Base-by-base conservation (phyloP, 2,329 filamentous ascomycete genomes). In the Cladobotryum mycophilum region DNA sequence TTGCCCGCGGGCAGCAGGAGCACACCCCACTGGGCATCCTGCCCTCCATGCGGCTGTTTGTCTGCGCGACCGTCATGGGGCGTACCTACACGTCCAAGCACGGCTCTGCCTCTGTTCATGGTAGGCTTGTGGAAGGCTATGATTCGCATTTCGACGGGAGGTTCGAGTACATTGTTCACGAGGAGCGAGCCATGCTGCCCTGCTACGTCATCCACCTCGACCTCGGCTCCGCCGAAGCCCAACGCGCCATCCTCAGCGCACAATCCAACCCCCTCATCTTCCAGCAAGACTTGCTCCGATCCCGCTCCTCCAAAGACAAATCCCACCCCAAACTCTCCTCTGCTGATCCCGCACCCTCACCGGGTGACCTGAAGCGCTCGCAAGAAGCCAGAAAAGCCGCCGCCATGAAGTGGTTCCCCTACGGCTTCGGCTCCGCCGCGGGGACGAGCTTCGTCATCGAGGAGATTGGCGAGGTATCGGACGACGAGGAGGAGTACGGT, bases 11-110 rank as follows among this genome's bases (percentile, higher is more conserved):
- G n/a, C 52, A 55, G n/a, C 60, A 56, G 33, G 60, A 62, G 44
- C 55, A 54, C 33, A 70, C 65, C 1, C 56, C 60, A 14, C 43
- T 61, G 0, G 57, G 60, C 13, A 55, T 67, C 20, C 63, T 69
- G 30, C 67, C 66, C 33, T 68, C 70, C 3, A 54, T 72, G 43
- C 69, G 73, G 43, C 58, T 76, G 3, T 57, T 76, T 17, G 69
- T 74, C 7, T 76, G 72, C 57, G 73, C 72, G 1, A 71, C 66
- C 3, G 51, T 76, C 40, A 76, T 76, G 71, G 73, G 72, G 2
- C 61, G 70, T 2, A 53, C 67, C 1, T 74, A 18, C 55, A 52
- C 4, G 54, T 60, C 5, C 57, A 60, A 0, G 60, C 30, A 38
- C 30, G 42, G 49, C n/a, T n/a, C n/a, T n/a, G n/a, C 34, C 42